Conservation (phyloP, 371 early-diverging fungal genomes). For the Mucor sp. region DNA sequence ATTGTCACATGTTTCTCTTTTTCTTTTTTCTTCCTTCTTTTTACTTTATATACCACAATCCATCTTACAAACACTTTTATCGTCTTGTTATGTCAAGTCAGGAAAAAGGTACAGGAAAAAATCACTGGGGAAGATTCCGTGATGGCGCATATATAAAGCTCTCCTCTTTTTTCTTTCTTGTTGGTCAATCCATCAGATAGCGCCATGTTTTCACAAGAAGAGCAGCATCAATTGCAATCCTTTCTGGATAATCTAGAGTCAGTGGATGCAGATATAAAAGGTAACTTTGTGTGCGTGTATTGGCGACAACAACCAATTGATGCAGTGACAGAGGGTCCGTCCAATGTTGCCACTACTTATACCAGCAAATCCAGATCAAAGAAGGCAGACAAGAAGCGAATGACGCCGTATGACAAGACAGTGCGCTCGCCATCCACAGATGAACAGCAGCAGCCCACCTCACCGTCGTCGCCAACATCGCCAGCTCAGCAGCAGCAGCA, state of each 20-base stretch:
- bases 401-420: slow-evolving; percentile 3
- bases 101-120: neutral
- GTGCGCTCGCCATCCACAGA: neutral
- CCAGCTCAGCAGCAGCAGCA: neutral
- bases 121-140: too few species aligned
- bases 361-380: neutral
- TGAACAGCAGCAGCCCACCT: neutral
- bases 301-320: neutral
- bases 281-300: too few species aligned
- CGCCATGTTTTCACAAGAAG: slow-evolving; percentile 19
- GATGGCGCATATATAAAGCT: neutral
- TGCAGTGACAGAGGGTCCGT: neutral
- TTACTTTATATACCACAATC: slow-evolving; percentile 4
- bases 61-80: neutral
- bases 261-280: slow-evolving; percentile 1
- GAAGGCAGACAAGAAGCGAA: neutral
- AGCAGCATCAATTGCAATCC: slow-evolving; percentile 17
- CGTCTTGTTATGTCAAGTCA: slow-evolving; percentile 3
- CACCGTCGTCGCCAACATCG: neutral
- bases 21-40: neutral
- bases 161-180: neutral
- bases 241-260: slow-evolving; percentile 19
- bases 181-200: neutral
- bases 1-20: neutral
- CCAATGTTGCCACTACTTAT: neutral